Base-by-base conservation (phyloP, 495 filamentous ascomycete genomes). In the Neurospora sp. region DNA sequence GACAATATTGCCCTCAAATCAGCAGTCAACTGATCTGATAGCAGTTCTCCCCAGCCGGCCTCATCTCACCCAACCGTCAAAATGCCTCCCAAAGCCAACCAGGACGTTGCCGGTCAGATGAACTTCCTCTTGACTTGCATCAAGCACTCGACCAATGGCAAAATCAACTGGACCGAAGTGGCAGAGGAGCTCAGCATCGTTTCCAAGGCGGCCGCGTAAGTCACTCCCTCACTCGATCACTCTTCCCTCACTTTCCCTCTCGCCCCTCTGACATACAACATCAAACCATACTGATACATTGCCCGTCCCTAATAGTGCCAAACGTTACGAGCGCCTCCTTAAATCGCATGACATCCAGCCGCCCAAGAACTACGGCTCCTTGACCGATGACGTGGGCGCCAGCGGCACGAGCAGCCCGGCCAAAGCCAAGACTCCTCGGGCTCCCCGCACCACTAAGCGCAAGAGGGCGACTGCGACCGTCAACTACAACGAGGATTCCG, bases 121-220 rank as follows among this genome's bases (percentile, higher is more conserved):
- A 84, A 85, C 23, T 91, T 92, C 78, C 83, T 92, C 18, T 84
- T 92, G 41, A 83, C 84, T 59, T 92, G 90, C 82, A 88, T 92
- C 77, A 83, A 87, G 54, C 81, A 88, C 79, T 83, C 87, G 2
- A 83, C 81, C 75, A 83, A 82, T 59, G 88, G 89, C 39, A 89
- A 88, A 77, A 83, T 91, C 14, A 86, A 92, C 75, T 92, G 90
- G 76, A 77, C 74, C 14, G 82, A 84, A 69, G 90, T 93, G 44
- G 88, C 89, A n/a, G 79, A 86, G 39, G 89, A 92, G 78, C 88
- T 89, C 37, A 78, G 79, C 31, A 90, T 92, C 70, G 84, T 90
- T 11, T 84, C 77, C 78, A 90, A 89, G 76, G 89, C 87, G 23
- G 91, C 91, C 7, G 90, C 90, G 90, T 92, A 86, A 84, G 91